Percentiles rank a stretch among this genome's conserved stretches.
phyloP scores from a whole-genome alignment of 2,329 filamentous ascomycete genomes.

The Colletotrichum siamense region DNA sequence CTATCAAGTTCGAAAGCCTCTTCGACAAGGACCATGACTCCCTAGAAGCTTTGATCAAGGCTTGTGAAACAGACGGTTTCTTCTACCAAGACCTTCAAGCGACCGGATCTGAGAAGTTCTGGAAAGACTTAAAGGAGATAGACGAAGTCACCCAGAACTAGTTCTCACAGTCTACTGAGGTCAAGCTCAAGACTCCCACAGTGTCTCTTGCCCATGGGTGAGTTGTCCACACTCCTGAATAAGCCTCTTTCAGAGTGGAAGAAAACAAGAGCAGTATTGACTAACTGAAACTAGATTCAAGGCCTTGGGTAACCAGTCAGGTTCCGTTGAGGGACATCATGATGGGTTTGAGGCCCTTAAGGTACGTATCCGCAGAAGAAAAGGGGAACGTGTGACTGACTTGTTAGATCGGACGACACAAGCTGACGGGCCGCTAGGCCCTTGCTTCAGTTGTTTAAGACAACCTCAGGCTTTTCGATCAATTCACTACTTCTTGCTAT shows the following conservation, averaged over 20 bases:
- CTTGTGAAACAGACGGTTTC: background rate
- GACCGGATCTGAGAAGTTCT: background rate
- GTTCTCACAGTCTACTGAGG: background rate
- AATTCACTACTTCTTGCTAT: background rate
- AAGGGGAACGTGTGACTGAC: background rate
- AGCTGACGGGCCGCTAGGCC: background rate
- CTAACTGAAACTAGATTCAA: background rate
- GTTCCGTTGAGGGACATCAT: background rate
- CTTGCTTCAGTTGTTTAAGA: background rate
- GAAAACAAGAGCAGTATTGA: background rate
- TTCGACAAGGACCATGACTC: background rate
- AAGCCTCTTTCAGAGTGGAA: background rate
- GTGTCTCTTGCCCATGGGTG: background rate
- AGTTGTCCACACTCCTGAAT: accelerated
- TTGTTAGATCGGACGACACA: background rate
- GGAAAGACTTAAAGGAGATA: background rate
- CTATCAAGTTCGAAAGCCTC: background rate
- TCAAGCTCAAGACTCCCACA: background rate
- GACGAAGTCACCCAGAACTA: background rate
- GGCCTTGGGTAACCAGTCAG: background rate
- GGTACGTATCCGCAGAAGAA: background rate
- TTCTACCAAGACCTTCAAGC: background rate
- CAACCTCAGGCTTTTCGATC: background rate
- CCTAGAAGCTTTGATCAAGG: background rate
- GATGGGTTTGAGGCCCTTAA: background rate